Evolutionary conservation across 148 eudicot genomes (phyloP), one percentile per base, ranked within the genome.

Genomic region (Fagopyrum tataricum): DNA sequence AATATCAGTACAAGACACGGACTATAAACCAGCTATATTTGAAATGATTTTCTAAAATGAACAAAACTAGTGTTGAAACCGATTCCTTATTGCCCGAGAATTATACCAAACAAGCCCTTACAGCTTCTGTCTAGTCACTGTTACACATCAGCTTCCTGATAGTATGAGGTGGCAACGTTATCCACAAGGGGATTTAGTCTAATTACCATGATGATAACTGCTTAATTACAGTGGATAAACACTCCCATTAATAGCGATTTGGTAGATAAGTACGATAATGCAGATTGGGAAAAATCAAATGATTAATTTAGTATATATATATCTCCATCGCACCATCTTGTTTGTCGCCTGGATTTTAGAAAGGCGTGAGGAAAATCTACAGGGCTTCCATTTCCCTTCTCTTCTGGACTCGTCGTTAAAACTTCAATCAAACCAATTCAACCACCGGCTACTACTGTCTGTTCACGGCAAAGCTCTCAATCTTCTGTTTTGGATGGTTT

Each of bases 101-200:
- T 26, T 26, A 26, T 26, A 26, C 31, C 31, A 26, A 26, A 26
- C 31, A 2, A 26, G 31, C 1, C 31, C 31, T 26, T 26, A 26
- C 31, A 26, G 31, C 2, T n/a, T n/a, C 2, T 26, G 31, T 26
- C 31, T 26, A 1, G 37, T 31, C 37, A 31, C 37, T 31, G 2
- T 31, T 31, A 31, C 64, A 58, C 64, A 58, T 58, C 64, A 58
- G 64, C 37, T 23, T 31, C 12, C 26, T 20, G 31, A 2, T 9
- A 58, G 21, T 20, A 23, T 23, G 64, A 58, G 64, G 37, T 58
- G 64, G 64, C 37, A 58, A 58, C 64, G 37, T 61, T 61, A 61
- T 61, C 67, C 41, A 17, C n/a, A 61, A 61, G 41, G 40, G 41
- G 41, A 61, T 61, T 61, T 31, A 61, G 67, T 61, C 67, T 9